Conservation (phyloP, 148 eudicot species). For the Cornus florida region DNA sequence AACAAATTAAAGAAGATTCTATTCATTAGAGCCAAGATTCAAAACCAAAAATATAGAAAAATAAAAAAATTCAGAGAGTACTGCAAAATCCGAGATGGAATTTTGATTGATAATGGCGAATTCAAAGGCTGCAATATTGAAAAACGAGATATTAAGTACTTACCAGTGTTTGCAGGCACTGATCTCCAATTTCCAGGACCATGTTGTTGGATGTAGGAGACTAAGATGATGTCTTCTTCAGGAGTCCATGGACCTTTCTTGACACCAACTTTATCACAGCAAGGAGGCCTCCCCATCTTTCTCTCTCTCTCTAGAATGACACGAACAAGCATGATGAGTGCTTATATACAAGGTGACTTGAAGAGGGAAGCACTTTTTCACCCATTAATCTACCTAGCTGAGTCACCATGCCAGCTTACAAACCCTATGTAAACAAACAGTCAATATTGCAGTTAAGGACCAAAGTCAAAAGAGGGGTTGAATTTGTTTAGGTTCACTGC, state of each 20-base stretch:
- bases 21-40: background rate
- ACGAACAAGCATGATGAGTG: conserved; percentile 15
- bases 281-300: conserved; percentile 58
- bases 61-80: background rate
- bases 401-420: background rate
- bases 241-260: conserved; percentile 73
- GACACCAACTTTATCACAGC: conserved; percentile 45
- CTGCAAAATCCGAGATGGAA: background rate
- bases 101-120: background rate
- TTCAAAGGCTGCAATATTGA: background rate
- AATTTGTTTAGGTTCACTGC: conserved; percentile 5
- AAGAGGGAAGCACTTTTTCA: conserved; percentile 2
- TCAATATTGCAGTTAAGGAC: background rate
- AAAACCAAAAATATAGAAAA: background rate
- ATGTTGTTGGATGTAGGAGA: conserved; percentile 52
- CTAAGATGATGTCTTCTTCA: conserved; percentile 55
- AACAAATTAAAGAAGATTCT: too few relatives aligned
- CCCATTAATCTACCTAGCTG: background rate
- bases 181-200: conserved; percentile 68
- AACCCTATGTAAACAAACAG: background rate
- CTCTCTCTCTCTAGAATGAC: background rate
- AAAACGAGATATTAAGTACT: background rate
- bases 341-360: conserved; percentile 6
- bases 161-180: conserved; percentile 48
- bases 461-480: background rate